Evolutionary conservation across 495 filamentous ascomycete genomes (phyloP).

Genomic region (Penicillium coffeae): DNA sequence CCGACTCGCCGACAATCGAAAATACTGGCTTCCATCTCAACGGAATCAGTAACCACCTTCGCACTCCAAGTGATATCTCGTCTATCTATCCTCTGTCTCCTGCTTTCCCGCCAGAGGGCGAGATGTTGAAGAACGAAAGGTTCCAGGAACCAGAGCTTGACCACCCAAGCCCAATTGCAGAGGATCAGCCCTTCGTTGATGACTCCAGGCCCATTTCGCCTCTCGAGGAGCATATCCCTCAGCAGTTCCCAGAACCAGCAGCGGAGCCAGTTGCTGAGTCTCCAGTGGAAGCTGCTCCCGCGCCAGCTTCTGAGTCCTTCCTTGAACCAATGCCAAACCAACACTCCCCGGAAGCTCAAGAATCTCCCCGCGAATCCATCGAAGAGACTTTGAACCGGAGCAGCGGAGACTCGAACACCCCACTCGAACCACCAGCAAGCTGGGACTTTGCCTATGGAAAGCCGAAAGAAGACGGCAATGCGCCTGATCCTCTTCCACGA

Average conservation of each 20-base stretch:
- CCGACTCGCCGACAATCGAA: slow-evolving; percentile 79
- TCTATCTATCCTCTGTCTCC: slow-evolving; percentile 62
- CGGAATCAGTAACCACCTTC: slow-evolving; percentile 67
- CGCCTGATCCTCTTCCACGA: neutral
- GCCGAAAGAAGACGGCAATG: neutral
- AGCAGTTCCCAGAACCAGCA: neutral
- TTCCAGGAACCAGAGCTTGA: neutral
- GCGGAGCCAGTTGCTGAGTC: neutral
- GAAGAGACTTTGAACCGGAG: slow-evolving; percentile 10
- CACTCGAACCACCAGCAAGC: slow-evolving; percentile 26
- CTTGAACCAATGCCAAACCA: neutral
- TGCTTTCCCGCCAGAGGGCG: slow-evolving; percentile 1
- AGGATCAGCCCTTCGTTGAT: neutral
- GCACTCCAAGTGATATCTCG: slow-evolving; percentile 74
- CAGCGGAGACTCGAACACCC: slow-evolving; percentile 17
- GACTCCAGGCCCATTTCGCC: neutral
- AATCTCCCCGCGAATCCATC: slow-evolving; percentile 10
- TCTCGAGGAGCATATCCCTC: neutral
- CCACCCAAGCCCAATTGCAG: neutral
- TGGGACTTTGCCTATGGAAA: slow-evolving; percentile 2
- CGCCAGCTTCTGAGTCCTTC: neutral
- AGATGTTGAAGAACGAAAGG: neutral
- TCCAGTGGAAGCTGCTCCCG: neutral
- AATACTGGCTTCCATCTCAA: slow-evolving; percentile 58
- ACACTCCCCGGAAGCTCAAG: slow-evolving; percentile 8